phyloP scores from a whole-genome alignment of 129 eudicot species.

The Solidago caesia region DNA sequence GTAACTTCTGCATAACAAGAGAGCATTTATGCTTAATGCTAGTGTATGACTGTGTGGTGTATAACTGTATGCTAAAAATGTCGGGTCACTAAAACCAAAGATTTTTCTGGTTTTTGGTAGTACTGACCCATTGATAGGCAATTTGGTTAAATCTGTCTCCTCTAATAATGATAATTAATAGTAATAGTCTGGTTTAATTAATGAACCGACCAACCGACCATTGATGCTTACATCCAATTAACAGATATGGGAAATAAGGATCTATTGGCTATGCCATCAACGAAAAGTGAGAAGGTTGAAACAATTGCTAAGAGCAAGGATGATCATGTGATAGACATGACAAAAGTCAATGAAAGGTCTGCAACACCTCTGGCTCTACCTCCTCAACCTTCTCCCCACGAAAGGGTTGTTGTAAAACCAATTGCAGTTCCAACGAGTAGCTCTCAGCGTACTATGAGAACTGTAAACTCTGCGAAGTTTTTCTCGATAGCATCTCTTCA shows the following conservation, averaged over 20 bases:
- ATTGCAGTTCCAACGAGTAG: constrained; percentile 26
- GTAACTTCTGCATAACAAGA: too few relatives aligned
- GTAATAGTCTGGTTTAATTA: not conserved
- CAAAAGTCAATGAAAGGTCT: constrained; percentile 35
- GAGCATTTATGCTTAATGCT: too few relatives aligned
- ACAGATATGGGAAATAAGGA: constrained; percentile 15
- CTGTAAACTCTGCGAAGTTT: constrained; percentile 45
- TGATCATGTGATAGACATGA: constrained; percentile 70
- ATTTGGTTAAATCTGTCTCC: not conserved
- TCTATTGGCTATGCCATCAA: constrained; percentile 1
- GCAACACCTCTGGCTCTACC: constrained; percentile 7
- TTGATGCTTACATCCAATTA: constrained; percentile 3
- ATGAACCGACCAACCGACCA: not conserved
- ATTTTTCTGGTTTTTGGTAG: not conserved
- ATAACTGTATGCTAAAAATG: too few relatives aligned
- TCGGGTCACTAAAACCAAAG: too few relatives aligned
- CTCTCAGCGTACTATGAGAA: constrained; percentile 29
- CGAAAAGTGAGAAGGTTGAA: constrained; percentile 26
- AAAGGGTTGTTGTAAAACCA: constrained; percentile 52
- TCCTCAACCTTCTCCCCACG: constrained; percentile 31
- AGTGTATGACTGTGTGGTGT: too few relatives aligned
- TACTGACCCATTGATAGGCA: not conserved
- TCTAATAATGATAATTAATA: not conserved
- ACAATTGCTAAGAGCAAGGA: constrained; percentile 35
- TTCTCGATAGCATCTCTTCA: constrained; percentile 71